Evolutionary conservation across 441 rosid species (phyloP).

Genomic region (Pelargonium cotyledonis): DNA sequence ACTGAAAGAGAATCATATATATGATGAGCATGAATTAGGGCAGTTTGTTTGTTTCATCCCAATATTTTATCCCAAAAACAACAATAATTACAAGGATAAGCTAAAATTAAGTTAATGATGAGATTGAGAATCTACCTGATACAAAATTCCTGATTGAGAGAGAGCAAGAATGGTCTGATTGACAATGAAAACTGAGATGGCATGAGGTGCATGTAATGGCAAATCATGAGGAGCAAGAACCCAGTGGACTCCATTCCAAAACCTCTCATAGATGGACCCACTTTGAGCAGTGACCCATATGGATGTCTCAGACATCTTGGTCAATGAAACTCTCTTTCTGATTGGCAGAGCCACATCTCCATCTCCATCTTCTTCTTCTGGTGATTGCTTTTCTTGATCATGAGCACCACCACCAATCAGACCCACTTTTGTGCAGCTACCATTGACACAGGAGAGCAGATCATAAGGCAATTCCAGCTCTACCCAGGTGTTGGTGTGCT

Average conservation of each 20-base stretch:
- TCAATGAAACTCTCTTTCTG: constrained; percentile 57
- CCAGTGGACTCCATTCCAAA: constrained; percentile 77
- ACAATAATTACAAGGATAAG: no score
- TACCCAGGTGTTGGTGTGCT: constrained; percentile 50
- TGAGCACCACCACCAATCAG: constrained; percentile 26
- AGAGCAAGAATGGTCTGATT: constrained; percentile 61
- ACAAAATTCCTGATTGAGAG: constrained; percentile 49
- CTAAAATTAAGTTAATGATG: no score
- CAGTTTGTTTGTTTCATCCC: not conserved
- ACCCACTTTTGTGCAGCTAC: constrained; percentile 50
- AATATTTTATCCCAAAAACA: no score
- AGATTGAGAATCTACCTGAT: constrained; percentile 37
- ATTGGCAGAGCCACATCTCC: constrained; percentile 31
- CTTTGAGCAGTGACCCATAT: constrained; percentile 70
- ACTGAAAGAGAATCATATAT: constrained; percentile 27
- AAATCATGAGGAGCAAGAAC: constrained; percentile 63
- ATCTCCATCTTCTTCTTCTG: constrained; percentile 19
- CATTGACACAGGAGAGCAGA: constrained; percentile 49
- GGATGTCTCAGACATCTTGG: constrained; percentile 56
- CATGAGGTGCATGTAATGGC: constrained; percentile 39
- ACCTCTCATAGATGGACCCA: constrained; percentile 62
- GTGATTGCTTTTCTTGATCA: constrained; percentile 20
- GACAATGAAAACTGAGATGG: constrained; percentile 39
- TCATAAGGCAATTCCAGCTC: constrained; percentile 57
- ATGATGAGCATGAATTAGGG: not conserved